Percentiles rank a stretch among this genome's conserved stretches.
phyloP scores from a whole-genome alignment of 2,329 filamentous ascomycete genomes.

The Colletotrichum chlorophyti region DNA sequence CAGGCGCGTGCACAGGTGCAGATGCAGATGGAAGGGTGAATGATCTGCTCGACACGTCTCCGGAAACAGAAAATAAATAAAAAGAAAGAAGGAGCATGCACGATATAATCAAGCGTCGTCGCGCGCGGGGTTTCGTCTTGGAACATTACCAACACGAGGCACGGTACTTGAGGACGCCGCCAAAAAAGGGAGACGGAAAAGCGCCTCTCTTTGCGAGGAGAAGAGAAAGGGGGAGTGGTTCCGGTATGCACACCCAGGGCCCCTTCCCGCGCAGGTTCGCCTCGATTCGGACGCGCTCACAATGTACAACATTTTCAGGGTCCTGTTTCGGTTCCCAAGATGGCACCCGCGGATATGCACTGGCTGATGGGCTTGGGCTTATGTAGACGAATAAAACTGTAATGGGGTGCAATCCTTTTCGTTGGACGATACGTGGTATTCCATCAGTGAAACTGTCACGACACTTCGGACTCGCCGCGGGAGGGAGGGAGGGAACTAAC shows the following conservation, averaged over 20 bases:
- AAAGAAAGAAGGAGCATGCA: constrained; percentile 7
- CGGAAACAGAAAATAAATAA: constrained; percentile 2
- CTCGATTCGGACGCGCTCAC: constrained; percentile 14
- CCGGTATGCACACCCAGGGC: not conserved
- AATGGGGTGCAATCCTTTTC: constrained; percentile 16
- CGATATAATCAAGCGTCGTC: not conserved
- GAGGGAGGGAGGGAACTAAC: no score
- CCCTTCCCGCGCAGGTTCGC: constrained; percentile 20
- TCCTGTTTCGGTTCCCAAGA: constrained; percentile 25
- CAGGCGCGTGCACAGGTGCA: no score
- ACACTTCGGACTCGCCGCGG: no score
- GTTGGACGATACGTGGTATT: no score
- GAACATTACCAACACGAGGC: constrained; percentile 3
- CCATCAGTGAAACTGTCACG: no score
- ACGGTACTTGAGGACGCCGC: constrained; percentile 4
- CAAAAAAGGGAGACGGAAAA: constrained; percentile 6
- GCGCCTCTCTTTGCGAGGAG: constrained; percentile 6
- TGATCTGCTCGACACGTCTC: not conserved
- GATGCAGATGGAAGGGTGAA: constrained; percentile 15
- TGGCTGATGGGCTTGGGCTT: constrained; percentile 31
- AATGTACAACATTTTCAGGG: constrained; percentile 28
- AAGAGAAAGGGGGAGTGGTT: no score
- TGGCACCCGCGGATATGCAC: constrained; percentile 26
- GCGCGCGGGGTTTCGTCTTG: constrained; percentile 1
- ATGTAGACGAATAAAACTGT: constrained; percentile 31